A percentile compares a stretch with the other conserved stretches of the same genome.
These are phyloP conservation scores for Suillus occidentalis DNA, from an alignment of 768 basidiomycete genomes.

Conservation along the genomic window DNA sequence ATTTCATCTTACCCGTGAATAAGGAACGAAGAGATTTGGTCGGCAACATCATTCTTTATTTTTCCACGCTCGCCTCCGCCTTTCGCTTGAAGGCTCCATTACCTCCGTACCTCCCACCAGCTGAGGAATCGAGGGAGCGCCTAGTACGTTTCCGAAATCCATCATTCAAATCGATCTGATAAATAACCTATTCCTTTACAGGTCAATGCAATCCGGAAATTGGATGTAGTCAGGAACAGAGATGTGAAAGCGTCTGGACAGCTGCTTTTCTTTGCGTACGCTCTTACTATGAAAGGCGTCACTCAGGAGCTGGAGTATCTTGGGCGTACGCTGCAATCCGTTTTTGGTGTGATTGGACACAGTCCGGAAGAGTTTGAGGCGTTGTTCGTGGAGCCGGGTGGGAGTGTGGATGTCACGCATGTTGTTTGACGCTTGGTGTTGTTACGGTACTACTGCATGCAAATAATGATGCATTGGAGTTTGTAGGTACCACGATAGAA, in stretches of 20 bases:
- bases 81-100: slow-evolving; percentile 87
- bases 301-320: slow-evolving; percentile 85
- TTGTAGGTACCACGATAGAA: background rate
- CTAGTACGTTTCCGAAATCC: slow-evolving; percentile 50
- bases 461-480: background rate
- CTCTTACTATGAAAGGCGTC: slow-evolving; percentile 91
- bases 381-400: slow-evolving; percentile 48
- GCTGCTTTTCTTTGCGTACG: slow-evolving; percentile 92
- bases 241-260: slow-evolving; percentile 81
- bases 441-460: background rate
- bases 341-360: slow-evolving; percentile 92
- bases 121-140: slow-evolving; percentile 77
- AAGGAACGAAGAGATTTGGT: slow-evolving; percentile 90
- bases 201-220: slow-evolving; percentile 79
- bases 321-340: slow-evolving; percentile 78
- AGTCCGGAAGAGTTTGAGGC: slow-evolving; percentile 79
- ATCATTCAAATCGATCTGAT: background rate
- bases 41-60: slow-evolving; percentile 90
- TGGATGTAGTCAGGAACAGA: slow-evolving; percentile 87
- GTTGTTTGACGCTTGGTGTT: slow-evolving; percentile 9
- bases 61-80: slow-evolving; percentile 76
- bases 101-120: slow-evolving; percentile 96
- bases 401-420: slow-evolving; percentile 6
- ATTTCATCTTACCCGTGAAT: slow-evolving; percentile 92
- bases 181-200: slow-evolving; percentile 25